phyloP scores from a whole-genome alignment of 768 basidiomycete species.

The Leccinum olivaceopallidum region DNA sequence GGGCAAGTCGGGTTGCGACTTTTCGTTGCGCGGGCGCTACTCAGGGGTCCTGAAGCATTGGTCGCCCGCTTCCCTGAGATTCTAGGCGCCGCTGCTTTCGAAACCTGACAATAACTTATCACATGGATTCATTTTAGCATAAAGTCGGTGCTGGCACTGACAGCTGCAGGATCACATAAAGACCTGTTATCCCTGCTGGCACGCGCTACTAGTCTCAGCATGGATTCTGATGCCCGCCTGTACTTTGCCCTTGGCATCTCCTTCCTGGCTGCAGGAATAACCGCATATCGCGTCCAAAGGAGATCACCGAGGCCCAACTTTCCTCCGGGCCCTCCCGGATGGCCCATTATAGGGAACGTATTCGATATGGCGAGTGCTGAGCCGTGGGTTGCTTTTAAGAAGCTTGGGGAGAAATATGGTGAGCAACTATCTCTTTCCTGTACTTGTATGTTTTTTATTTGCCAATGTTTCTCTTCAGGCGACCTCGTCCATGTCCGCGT shows the following conservation, averaged over 20 bases:
- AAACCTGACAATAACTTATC: too few species aligned
- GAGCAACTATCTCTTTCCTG: background rate
- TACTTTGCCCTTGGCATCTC: background rate
- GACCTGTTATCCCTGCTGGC: background rate
- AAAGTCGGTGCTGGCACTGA: too few species aligned
- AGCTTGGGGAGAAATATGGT: constrained; percentile 11
- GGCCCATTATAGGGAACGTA: constrained; percentile 11
- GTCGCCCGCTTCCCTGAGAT: too few species aligned
- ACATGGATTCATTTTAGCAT: background rate
- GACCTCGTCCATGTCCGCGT: constrained; percentile 10
- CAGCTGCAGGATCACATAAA: background rate
- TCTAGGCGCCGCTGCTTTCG: background rate
- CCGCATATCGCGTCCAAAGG: background rate
- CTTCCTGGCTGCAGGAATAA: background rate
- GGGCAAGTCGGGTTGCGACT: too few species aligned
- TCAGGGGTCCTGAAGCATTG: too few species aligned
- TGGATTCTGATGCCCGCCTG: background rate
- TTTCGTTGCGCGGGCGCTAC: too few species aligned
- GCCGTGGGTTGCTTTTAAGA: background rate
- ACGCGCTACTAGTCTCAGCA: background rate
- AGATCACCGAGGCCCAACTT: constrained; percentile 1
- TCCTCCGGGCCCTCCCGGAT: constrained; percentile 7
- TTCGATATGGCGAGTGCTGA: constrained; percentile 10
- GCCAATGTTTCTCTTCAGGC: background rate
- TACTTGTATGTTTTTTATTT: background rate